Evolutionary conservation across 192 early-diverging fungal species (phyloP).

Genomic region (Gigaspora rosea): DNA sequence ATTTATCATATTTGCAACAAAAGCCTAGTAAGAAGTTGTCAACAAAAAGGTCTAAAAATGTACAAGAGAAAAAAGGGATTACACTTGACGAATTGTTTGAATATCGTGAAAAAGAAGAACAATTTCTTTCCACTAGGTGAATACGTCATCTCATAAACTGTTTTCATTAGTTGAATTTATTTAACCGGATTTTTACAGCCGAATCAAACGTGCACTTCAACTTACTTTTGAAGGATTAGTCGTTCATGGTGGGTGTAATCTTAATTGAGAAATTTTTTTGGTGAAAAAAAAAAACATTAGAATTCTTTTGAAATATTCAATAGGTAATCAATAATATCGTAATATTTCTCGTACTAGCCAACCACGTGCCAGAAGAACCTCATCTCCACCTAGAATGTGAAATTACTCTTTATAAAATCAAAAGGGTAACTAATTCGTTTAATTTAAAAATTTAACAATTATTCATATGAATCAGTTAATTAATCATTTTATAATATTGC

Average conservation of each 20-base stretch:
- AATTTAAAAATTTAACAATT: too few species aligned
- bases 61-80: neutral
- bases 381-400: neutral
- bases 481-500: neutral
- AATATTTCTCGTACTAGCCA: slow-evolving; percentile 11
- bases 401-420: slow-evolving; percentile 9
- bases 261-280: neutral
- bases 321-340: neutral
- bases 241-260: neutral
- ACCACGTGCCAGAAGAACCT: neutral
- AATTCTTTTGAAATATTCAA: neutral
- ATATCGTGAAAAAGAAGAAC: slow-evolving; percentile 18
- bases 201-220: slow-evolving; percentile 8
- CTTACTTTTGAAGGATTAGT: slow-evolving; percentile 16
- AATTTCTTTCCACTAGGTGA: slow-evolving; percentile 1
- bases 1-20: slow-evolving; percentile 21
- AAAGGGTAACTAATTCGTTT: neutral
- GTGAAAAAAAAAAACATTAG: neutral
- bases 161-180: neutral
- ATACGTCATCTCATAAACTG: neutral
- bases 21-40: neutral
- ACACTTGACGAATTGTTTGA: slow-evolving; percentile 15
- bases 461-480: neutral
- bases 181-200: neutral
- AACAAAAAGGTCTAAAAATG: neutral